phyloP scores from a whole-genome alignment of 2,329 filamentous ascomycete genomes.

The Pseudopithomyces chartarum region DNA sequence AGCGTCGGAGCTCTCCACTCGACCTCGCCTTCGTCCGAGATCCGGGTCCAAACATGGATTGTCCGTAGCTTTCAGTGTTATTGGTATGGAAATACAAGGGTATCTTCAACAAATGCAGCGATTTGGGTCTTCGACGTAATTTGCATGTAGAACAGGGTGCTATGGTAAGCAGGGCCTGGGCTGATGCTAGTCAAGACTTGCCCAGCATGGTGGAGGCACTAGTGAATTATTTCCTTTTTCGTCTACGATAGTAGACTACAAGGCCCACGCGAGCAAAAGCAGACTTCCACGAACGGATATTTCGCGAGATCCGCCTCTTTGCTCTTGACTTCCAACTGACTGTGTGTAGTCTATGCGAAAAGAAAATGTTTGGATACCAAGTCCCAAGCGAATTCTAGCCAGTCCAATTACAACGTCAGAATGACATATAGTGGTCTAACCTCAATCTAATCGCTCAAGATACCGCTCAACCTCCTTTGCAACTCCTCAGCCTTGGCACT shows the following conservation, averaged over 20 bases:
- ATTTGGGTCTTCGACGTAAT: not conserved
- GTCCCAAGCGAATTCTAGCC: not conserved
- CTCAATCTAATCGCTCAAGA: constrained; percentile 24
- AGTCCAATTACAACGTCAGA: too few relatives aligned
- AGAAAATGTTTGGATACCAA: not conserved
- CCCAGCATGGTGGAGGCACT: not conserved
- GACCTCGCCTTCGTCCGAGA: not conserved
- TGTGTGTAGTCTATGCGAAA: not conserved
- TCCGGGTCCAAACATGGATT: not conserved
- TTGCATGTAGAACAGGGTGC: not conserved
- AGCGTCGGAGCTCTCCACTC: constrained; percentile 5
- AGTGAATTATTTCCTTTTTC: constrained; percentile 12
- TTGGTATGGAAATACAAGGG: not conserved
- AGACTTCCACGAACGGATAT: not conserved
- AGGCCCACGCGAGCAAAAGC: not conserved
- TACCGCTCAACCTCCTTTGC: constrained; percentile 45
- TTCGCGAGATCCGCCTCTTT: not conserved
- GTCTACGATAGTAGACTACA: constrained; percentile 1
- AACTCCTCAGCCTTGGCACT: constrained; percentile 43
- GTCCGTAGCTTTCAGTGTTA: not conserved
- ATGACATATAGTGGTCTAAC: not conserved
- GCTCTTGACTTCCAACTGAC: not conserved
- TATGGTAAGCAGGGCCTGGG: not conserved
- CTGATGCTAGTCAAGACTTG: not conserved
- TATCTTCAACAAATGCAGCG: not conserved